A percentile compares a stretch with the other conserved stretches of the same genome.
phyloP scores from a whole-genome alignment of 192 early-diverging fungal species.

The Linnemannia elongata region DNA sequence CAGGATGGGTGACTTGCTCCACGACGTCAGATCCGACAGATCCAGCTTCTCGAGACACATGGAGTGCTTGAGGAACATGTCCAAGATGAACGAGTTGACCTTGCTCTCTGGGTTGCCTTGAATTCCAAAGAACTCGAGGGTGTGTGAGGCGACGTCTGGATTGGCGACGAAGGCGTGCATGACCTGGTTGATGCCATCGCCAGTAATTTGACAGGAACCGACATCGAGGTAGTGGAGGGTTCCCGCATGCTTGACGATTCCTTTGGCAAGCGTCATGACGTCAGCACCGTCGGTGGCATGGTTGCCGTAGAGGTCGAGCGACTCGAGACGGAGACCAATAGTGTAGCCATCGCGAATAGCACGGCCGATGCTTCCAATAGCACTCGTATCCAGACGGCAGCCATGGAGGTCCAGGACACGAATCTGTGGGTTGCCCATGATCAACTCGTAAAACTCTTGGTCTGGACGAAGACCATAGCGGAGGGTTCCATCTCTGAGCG shows the following conservation, averaged over 20 bases:
- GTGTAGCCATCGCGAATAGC: conserved; percentile 32
- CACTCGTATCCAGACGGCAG: conserved; percentile 31
- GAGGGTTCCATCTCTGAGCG: conserved; percentile 46
- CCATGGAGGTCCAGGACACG: conserved; percentile 35
- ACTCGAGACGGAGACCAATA: conserved; percentile 33
- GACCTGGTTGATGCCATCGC: conserved; percentile 55
- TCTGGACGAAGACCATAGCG: conserved; percentile 52
- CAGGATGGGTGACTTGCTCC: conserved; percentile 53
- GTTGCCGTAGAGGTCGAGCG: conserved; percentile 36
- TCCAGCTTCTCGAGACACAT: conserved; percentile 48
- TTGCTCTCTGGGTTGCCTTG: conserved; percentile 46
- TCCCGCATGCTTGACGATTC: conserved; percentile 55
- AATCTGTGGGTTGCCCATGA: conserved; percentile 56
- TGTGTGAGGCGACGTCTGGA: conserved; percentile 49
- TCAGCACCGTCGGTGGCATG: conserved; percentile 48
- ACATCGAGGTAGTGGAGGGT: conserved; percentile 38
- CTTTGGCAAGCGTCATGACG: conserved; percentile 53
- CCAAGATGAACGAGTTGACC: conserved; percentile 53
- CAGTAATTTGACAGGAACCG: conserved; percentile 48
- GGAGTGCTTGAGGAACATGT: conserved; percentile 55
- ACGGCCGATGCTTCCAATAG: conserved; percentile 44
- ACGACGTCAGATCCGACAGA: conserved; percentile 39
- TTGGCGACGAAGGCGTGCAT: conserved; percentile 58
- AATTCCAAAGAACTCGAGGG: conserved; percentile 39
- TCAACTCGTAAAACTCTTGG: conserved; percentile 52